phyloP scores from a whole-genome alignment of 83 land plant species.

The Thuja plicata region DNA sequence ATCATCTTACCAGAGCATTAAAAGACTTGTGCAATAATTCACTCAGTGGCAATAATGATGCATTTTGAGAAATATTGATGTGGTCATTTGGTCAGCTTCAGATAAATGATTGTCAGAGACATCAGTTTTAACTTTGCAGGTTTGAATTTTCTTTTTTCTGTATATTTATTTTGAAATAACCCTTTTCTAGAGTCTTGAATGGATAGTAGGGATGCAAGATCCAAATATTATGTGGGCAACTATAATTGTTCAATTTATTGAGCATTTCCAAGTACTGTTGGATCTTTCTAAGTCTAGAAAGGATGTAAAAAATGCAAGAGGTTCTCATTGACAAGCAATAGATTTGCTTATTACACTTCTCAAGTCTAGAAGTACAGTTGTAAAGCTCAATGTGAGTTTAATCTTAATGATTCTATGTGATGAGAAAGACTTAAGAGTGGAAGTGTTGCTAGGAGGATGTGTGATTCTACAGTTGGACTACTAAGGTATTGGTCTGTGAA shows the following conservation, averaged over 20 bases:
- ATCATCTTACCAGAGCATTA: too few relatives aligned
- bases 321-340: constrained; percentile 19
- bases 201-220: constrained; percentile 41
- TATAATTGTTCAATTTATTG: constrained; percentile 58
- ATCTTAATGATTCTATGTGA: constrained; percentile 54
- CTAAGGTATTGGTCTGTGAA: constrained; percentile 53
- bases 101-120: background rate
- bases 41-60: background rate
- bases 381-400: constrained; percentile 64
- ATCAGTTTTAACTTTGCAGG: background rate
- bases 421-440: constrained; percentile 69
- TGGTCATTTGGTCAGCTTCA: background rate
- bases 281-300: constrained; percentile 51
- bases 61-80: background rate
- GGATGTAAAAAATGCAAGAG: constrained; percentile 59
- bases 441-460: constrained; percentile 83
- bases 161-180: background rate
- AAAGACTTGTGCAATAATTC: too few relatives aligned
- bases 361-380: constrained; percentile 48
- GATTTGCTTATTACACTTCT: constrained; percentile 53
- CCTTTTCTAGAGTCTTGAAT: constrained; percentile 38
- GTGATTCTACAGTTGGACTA: constrained; percentile 65
- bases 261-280: constrained; percentile 63
- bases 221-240: constrained; percentile 60
- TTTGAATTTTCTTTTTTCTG: background rate